phyloP scores from a whole-genome alignment of 768 basidiomycete species.

The Podaxis sp. region DNA sequence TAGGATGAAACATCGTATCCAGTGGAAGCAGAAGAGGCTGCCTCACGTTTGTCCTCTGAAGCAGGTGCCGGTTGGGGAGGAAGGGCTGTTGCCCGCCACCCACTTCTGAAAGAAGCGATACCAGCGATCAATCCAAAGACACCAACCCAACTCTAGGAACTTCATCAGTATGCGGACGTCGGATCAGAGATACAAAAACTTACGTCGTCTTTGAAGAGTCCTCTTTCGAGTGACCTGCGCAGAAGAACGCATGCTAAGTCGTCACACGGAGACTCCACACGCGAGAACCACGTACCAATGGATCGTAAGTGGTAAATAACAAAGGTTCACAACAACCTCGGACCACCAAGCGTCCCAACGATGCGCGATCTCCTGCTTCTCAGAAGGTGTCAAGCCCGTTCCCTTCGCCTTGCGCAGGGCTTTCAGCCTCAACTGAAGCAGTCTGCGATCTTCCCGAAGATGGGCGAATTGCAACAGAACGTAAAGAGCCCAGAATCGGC shows the following conservation, averaged over 20 bases:
- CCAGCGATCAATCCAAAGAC: constrained; percentile 45
- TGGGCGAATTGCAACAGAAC: constrained; percentile 74
- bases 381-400: constrained; percentile 36
- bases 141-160: constrained; percentile 35
- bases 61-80: constrained; percentile 22
- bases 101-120: constrained; percentile 58
- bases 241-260: background rate
- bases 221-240: constrained; percentile 61
- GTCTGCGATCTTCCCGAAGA: constrained; percentile 59
- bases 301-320: constrained; percentile 76
- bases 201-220: constrained; percentile 65
- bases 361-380: constrained; percentile 51
- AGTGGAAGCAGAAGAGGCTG: constrained; percentile 3
- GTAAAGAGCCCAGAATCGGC: constrained; percentile 79
- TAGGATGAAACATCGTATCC: constrained; percentile 25
- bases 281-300: constrained; percentile 59
- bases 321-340: constrained; percentile 66
- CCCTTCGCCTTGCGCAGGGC: constrained; percentile 56
- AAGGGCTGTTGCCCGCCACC: constrained; percentile 67
- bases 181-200: constrained; percentile 16
- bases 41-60: constrained; percentile 20
- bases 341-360: constrained; percentile 68
- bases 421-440: constrained; percentile 52
- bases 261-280: background rate
- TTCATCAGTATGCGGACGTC: constrained; percentile 1